Percentiles rank a stretch among this genome's conserved stretches.
phyloP scores from a whole-genome alignment of 2,329 filamentous ascomycete species.

The Pyricularia pennisetigena region DNA sequence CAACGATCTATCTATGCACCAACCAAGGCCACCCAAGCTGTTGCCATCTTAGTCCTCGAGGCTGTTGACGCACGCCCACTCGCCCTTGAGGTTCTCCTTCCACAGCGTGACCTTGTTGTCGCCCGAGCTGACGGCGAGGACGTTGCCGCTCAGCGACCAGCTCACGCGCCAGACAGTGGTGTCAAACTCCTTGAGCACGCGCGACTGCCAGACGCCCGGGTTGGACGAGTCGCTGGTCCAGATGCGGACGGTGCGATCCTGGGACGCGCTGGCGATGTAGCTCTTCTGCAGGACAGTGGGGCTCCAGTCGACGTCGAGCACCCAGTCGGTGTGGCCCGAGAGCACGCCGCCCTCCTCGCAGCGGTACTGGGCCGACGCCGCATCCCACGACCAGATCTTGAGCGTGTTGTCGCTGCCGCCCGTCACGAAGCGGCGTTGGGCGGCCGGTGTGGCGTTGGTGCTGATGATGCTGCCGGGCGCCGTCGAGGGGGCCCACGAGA shows the following conservation, averaged over 20 bases:
- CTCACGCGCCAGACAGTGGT: conserved; percentile 90
- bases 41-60: conserved; percentile 65
- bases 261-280: conserved; percentile 90
- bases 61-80: conserved; percentile 96
- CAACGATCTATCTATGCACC: not conserved
- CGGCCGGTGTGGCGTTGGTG: conserved; percentile 49
- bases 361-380: conserved; percentile 49
- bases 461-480: conserved; percentile 77
- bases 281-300: conserved; percentile 91
- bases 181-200: conserved; percentile 72
- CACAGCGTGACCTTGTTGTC: conserved; percentile 97
- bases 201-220: conserved; percentile 70
- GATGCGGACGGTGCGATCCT: conserved; percentile 95
- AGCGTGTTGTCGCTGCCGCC: conserved; percentile 89
- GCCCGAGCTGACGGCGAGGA: conserved; percentile 82
- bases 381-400: conserved; percentile 83
- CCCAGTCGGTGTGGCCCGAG: conserved; percentile 86
- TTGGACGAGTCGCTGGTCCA: conserved; percentile 72
- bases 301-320: conserved; percentile 94
- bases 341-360: conserved; percentile 51
- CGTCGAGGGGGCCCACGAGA: conserved; percentile 86
- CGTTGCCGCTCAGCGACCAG: conserved; percentile 96
- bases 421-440: conserved; percentile 79
- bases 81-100: conserved; percentile 95
- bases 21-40: not conserved